These are phyloP conservation scores for Casuarina glauca DNA, from an alignment of 306 rosid genomes.

Conservation along the genomic window DNA sequence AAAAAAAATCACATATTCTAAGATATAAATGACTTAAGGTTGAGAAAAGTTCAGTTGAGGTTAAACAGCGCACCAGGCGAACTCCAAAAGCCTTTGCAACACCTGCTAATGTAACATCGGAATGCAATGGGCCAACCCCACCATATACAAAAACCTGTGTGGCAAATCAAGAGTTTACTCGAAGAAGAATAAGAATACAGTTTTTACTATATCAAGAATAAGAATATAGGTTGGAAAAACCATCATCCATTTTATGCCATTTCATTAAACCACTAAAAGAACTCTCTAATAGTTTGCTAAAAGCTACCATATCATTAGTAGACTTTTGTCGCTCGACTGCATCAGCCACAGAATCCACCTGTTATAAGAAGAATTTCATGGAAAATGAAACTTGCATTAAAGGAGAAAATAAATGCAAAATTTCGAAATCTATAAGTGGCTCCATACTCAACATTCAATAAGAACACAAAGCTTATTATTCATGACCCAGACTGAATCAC, in stretches of 20 bases:
- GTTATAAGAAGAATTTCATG: conserved; percentile 32
- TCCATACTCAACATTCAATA: conserved; percentile 1
- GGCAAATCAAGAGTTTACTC: conserved; percentile 15
- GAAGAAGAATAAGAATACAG: conserved; percentile 23
- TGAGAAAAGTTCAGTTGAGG: conserved; percentile 19
- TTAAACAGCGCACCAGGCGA: conserved; percentile 71
- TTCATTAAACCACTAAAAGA: conserved; percentile 23
- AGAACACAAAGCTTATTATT: conserved; percentile 6
- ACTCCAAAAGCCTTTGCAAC: conserved; percentile 94
- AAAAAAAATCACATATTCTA: neutral
- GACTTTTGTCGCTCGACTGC: conserved; percentile 76
- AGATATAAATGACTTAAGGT: neutral
- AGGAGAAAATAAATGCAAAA: conserved; percentile 13
- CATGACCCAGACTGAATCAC: conserved; percentile 10
- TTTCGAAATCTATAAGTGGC: conserved; percentile 1
- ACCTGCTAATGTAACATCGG: conserved; percentile 87
- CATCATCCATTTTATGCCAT: conserved; percentile 3
- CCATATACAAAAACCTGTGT: conserved; percentile 84
- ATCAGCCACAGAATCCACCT: conserved; percentile 93
- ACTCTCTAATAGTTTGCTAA: conserved; percentile 10
- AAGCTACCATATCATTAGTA: conserved; percentile 70
- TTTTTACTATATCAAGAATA: conserved; percentile 14
- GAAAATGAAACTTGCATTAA: conserved; percentile 20
- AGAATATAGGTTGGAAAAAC: conserved; percentile 1
- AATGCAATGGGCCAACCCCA: conserved; percentile 93